Base-by-base conservation (phyloP, 306 rosid species). In the Amphicarpaea edgeworthii region DNA sequence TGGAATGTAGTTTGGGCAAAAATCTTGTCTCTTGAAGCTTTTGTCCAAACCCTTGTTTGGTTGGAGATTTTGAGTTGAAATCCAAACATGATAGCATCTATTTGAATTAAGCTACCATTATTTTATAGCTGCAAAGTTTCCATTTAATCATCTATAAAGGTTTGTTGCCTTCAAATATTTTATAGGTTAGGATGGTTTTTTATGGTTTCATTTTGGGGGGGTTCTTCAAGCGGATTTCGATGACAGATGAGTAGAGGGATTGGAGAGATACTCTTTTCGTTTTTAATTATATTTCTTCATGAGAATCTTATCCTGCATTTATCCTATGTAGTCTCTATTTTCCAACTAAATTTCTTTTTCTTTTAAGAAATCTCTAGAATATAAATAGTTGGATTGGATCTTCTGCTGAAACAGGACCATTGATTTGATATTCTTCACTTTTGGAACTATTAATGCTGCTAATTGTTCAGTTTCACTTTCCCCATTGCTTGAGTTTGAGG, bases 271-370 rank as follows among this genome's bases (percentile, higher is more conserved):
- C 24, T 20, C 15, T 20, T 7, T 16, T 16, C 34, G 47, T 37
- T 38, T 7, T 28, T 4, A 60, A 30, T 60, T 60, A 7, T n/a
- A n/a, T 32, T 32, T 57, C 38, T 57, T 57, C 64, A 10, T 0
- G 2, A 28, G 21, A 23, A 60, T 60, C 42, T 26, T 58, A 58
- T 21, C 17, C 41, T 58, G 40, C 6, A 58, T 58, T 24, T 58
- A 37, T 63, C 38, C 50, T 17, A 8, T 62, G 50, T 40, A 38
- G n/a, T 10, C 28, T 38, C 17, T 38, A 6, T 63, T 20, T 19
- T 19, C 51, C 51, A 64, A 63, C 66, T 32, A 38, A 63, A 17
- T 63, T 40, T 19, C 40, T 40, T 17, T 40, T 63, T 12, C 47
- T 17, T 9, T 63, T 3, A 17, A 3, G 9, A 28, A 37, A 1